Evolutionary conservation across 257 asterid genomes (phyloP).

Genomic region (Rubia yunnanensis): DNA sequence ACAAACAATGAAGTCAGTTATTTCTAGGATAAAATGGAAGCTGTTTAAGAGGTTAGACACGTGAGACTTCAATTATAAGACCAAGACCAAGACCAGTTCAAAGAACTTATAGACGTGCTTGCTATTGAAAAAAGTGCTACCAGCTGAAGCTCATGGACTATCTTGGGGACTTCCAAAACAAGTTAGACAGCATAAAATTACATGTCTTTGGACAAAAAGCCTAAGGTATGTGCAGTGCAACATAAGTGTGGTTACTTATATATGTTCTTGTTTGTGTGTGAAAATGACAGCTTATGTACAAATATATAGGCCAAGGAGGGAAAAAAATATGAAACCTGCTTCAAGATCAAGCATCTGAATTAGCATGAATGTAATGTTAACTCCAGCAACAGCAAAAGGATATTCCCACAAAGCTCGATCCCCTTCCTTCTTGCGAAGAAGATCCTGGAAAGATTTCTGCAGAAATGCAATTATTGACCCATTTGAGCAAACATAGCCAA

Average conservation of each 20-base stretch:
- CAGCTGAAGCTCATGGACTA: not conserved
- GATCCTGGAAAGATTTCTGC: conserved; percentile 95
- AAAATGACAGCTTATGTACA: not conserved
- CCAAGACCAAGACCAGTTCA: not conserved
- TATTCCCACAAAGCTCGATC: conserved; percentile 95
- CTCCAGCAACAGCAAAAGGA: conserved; percentile 99
- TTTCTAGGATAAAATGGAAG: not conserved
- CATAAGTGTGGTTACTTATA: not conserved
- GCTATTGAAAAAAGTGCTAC: not conserved
- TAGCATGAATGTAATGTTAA: conserved; percentile 95
- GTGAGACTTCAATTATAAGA: not conserved
- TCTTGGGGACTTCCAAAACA: not conserved
- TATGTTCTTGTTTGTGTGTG: not conserved
- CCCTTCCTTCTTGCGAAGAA: conserved; percentile 93
- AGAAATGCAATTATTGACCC: conserved; percentile 13
- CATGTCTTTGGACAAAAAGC: not conserved
- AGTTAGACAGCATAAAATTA: not conserved
- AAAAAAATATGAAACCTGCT: conserved; percentile 48
- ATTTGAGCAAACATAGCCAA: conserved; percentile 13
- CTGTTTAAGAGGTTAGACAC: not conserved
- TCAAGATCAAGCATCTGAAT: conserved; percentile 99
- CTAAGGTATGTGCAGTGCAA: no score
- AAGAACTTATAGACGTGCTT: not conserved
- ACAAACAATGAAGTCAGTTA: not conserved
- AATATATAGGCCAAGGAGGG: not conserved